A percentile compares a stretch with the other conserved stretches of the same genome.
These are phyloP conservation scores for Hordeum marinum DNA, from an alignment of 176 grass and related monocot species.

Conservation along the genomic window DNA sequence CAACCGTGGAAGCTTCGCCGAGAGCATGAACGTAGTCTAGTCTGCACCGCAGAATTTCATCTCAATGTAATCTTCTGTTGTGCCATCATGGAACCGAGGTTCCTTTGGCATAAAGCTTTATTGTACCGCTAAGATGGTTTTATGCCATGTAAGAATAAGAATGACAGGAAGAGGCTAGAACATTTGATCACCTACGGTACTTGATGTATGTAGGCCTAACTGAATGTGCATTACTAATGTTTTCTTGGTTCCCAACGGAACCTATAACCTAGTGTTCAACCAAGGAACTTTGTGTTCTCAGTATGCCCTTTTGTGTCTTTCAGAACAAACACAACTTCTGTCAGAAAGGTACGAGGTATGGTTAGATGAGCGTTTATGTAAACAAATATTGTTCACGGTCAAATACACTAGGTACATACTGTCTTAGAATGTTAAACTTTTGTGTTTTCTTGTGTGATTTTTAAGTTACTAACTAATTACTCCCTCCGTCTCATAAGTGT, in stretches of 20 bases:
- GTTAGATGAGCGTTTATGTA: not conserved
- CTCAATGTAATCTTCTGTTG: constrained; percentile 17
- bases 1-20: constrained; percentile 62
- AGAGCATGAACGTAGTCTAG: constrained; percentile 38
- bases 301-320: not conserved
- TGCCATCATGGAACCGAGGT: constrained; percentile 46
- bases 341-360: not conserved
- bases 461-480: no score
- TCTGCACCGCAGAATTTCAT: not conserved
- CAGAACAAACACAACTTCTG: not conserved
- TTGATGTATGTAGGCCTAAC: not conserved
- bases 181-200: not conserved
- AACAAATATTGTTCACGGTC: no score
- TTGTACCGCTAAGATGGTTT: not conserved
- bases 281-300: not conserved
- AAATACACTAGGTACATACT: no score
- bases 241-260: not conserved
- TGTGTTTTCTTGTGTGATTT: no score
- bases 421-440: no score
- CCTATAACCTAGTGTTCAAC: not conserved
- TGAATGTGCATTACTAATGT: not conserved
- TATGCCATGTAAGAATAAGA: not conserved
- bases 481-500: no score
- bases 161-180: not conserved
- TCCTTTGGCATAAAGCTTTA: constrained; percentile 2